Conservation (phyloP, 768 basidiomycete species). For the Mrakia blollopis region DNA sequence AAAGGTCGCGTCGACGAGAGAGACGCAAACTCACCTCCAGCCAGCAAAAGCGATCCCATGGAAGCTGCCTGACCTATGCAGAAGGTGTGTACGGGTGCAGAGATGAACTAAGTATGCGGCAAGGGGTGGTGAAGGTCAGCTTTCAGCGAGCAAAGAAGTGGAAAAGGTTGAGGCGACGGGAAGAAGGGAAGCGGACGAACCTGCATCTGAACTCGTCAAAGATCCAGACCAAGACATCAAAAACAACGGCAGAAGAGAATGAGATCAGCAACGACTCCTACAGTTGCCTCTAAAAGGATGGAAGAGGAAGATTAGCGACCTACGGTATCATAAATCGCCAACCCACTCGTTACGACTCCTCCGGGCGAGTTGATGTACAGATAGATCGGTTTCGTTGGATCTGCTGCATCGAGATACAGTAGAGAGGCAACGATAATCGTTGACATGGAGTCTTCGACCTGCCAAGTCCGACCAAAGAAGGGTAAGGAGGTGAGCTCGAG, state of each 20-base stretch:
- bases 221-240: too few species aligned
- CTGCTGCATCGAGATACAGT: constrained; percentile 92
- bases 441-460: constrained; percentile 89
- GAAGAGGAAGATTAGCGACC: constrained; percentile 36
- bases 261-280: too few species aligned
- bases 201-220: constrained; percentile 63
- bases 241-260: background rate
- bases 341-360: constrained; percentile 88
- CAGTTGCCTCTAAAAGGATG: too few species aligned
- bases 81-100: constrained; percentile 92
- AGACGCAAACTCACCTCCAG: constrained; percentile 55
- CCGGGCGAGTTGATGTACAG: constrained; percentile 97
- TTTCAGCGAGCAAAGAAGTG: constrained; percentile 7
- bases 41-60: constrained; percentile 90
- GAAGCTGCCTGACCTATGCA: constrained; percentile 91
- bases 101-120: constrained; percentile 62
- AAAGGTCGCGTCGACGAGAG: too few species aligned
- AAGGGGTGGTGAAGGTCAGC: background rate
- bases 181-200: constrained; percentile 44
- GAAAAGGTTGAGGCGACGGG: background rate
- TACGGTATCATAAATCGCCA: constrained; percentile 97
- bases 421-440: constrained; percentile 85
- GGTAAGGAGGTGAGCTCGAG: background rate
- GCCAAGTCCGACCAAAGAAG: constrained; percentile 12
- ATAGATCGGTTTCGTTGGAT: constrained; percentile 88